Conservation (phyloP, 2,329 filamentous ascomycete genomes). For the Fusarium oligoseptatum region DNA sequence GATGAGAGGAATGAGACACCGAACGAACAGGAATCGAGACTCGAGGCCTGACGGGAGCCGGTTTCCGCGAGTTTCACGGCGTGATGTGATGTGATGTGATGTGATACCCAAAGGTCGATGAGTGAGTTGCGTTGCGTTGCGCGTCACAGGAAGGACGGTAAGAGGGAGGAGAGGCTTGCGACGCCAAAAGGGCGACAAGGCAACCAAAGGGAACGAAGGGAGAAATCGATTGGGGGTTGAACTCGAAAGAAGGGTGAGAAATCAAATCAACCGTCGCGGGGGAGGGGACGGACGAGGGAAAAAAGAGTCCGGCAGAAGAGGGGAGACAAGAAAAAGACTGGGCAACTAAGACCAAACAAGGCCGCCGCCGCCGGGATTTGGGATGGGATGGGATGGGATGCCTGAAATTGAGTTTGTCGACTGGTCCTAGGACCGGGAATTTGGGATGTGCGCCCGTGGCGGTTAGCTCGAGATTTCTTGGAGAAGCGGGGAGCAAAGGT, state of each 20-base stretch:
- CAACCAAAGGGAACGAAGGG: conserved; percentile 6
- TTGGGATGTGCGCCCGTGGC: conserved; percentile 44
- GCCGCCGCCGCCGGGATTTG: conserved; percentile 17
- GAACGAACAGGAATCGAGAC: conserved; percentile 11
- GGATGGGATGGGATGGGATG: conserved; percentile 30
- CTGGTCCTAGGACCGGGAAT: conserved; percentile 41
- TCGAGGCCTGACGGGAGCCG: conserved; percentile 2
- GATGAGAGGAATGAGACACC: conserved; percentile 12
- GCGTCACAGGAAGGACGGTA: conserved; percentile 12
- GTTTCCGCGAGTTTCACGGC: conserved; percentile 18
- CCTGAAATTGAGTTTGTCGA: conserved; percentile 46
- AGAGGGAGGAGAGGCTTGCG: background rate
- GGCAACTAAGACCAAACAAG: conserved; percentile 36
- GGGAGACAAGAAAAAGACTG: conserved; percentile 8
- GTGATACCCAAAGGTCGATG: conserved; percentile 11
- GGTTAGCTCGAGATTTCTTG: conserved; percentile 41
- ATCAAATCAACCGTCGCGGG: conserved; percentile 15
- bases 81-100: background rate
- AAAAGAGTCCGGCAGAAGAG: conserved; percentile 19
- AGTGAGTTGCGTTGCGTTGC: conserved; percentile 2
- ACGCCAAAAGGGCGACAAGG: conserved; percentile 19
- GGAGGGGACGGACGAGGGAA: conserved; percentile 21
- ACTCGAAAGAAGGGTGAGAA: conserved; percentile 22
- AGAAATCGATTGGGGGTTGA: conserved; percentile 8
- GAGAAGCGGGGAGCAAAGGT: conserved; percentile 36